These are phyloP conservation scores for Xanthoceras sorbifolium DNA, from an alignment of 345 rosid genomes.

Conservation along the genomic window DNA sequence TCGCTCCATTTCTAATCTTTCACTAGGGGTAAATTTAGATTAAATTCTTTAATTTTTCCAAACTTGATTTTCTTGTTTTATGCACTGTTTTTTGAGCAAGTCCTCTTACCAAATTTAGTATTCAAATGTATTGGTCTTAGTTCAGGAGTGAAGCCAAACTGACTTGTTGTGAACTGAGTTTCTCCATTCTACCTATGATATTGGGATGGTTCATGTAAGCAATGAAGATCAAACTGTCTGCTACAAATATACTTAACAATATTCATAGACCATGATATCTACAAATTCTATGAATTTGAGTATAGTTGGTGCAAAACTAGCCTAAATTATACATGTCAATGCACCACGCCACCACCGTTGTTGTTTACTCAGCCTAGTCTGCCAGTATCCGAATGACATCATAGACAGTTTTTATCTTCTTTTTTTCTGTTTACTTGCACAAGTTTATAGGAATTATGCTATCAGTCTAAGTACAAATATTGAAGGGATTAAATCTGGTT, in stretches of 20 bases:
- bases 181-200: too few species aligned
- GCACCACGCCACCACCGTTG: not conserved
- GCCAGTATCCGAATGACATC: too few species aligned
- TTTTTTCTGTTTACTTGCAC: not conserved
- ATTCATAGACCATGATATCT: not conserved
- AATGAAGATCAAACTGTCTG: not conserved
- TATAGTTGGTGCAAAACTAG: not conserved
- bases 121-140: not conserved
- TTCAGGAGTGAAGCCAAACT: not conserved
- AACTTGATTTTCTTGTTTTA: not conserved
- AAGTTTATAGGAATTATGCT: not conserved
- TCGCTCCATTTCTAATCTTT: not conserved
- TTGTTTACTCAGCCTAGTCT: not conserved
- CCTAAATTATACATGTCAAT: not conserved
- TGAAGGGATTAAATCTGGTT: slow-evolving; percentile 1
- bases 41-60: not conserved
- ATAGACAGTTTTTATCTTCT: too few species aligned
- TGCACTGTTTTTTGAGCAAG: not conserved
- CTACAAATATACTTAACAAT: not conserved
- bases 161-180: slow-evolving; percentile 4
- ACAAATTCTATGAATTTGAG: not conserved
- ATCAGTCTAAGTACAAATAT: not conserved
- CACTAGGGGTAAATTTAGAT: not conserved
- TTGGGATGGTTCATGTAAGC: not conserved
- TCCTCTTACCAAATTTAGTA: not conserved